Conservation (phyloP, 805 yeast genomes). For the Metschnikowia vanudenii region DNA sequence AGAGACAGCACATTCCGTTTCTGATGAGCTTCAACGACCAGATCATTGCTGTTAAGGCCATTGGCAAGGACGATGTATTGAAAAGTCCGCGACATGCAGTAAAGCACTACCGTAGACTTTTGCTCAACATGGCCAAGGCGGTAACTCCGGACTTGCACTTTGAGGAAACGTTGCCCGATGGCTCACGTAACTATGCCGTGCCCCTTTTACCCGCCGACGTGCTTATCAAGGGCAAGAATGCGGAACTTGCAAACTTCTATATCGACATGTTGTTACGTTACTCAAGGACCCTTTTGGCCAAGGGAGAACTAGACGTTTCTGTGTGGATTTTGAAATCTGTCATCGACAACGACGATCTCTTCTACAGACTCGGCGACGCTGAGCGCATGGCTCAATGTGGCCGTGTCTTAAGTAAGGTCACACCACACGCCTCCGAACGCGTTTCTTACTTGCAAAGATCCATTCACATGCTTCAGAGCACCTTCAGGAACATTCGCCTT, state of each 20-base stretch:
- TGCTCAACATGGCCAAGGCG: constrained; percentile 33
- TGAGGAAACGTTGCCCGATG: constrained; percentile 24
- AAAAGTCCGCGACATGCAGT: constrained; percentile 42
- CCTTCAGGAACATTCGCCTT: constrained; percentile 27
- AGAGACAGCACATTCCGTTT: constrained; percentile 40
- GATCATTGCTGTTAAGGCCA: constrained; percentile 39
- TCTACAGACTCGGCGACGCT: constrained; percentile 39
- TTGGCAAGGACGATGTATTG: constrained; percentile 44
- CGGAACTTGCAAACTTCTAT: constrained; percentile 40
- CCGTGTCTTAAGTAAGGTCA: constrained; percentile 32
- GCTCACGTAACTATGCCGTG: constrained; percentile 28
- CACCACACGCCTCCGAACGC: constrained; percentile 21
- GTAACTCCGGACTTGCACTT: constrained; percentile 26
- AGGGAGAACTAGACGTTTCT: constrained; percentile 35
- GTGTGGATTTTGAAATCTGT: constrained; percentile 28
- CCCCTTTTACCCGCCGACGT: constrained; percentile 34
- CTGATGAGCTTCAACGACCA: constrained; percentile 35
- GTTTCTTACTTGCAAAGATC: constrained; percentile 30
- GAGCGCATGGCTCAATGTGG: constrained; percentile 42
- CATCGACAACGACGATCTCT: constrained; percentile 37
- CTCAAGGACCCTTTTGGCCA: constrained; percentile 40
- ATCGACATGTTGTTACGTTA: constrained; percentile 42
- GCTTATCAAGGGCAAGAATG: constrained; percentile 30
- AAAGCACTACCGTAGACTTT: constrained; percentile 40
- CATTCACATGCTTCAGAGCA: constrained; percentile 31